Evolutionary conservation across 345 rosid species (phyloP), one percentile per base, ranked within the genome.

Genomic region (Gossypium thurberi): DNA sequence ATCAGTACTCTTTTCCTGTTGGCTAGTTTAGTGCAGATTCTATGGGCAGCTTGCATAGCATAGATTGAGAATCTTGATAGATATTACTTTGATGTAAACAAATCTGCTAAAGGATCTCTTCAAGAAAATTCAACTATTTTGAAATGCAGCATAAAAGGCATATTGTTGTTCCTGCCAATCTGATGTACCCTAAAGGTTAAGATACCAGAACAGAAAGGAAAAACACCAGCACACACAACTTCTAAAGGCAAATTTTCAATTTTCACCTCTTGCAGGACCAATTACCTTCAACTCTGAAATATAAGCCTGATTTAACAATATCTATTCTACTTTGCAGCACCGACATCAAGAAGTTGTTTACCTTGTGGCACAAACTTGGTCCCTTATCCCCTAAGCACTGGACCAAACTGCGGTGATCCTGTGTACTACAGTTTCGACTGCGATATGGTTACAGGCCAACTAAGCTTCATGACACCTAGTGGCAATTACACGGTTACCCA

Each of bases 301-400:
- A n/a, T n/a, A 40, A 18, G 50, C 25, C 37, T 0, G 28, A 65
- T 44, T 12, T 44, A 44, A 21, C 69, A 4, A 12, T 21, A 12
- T 43, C 51, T 65, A 48, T 67, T 48, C 43, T 9, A 67, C 10
- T 23, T 4, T 25, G 48, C 78, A 75, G 78, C 58, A 67, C 18
- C 40, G 14, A 75, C 67, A 48, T 6, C 2, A 11, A 44, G 58
- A 70, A 74, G n/a, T 52, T 71, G 65, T 74, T 53, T 50, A 9
- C 21, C 50, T 58, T 65, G 75, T 65, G 71, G 53, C 61, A 64
- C 72, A 7, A 65, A 64, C 68, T 51, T 74, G 43, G 69, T 33
- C 10, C 72, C 71, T 33, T 64, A 48, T 23, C 53, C 69, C 18
- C 60, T 65, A 21, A 73, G 64, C 73, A 72, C 53, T 21, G 33